Conservation (phyloP, 768 basidiomycete genomes). For the Mycena filopes region DNA sequence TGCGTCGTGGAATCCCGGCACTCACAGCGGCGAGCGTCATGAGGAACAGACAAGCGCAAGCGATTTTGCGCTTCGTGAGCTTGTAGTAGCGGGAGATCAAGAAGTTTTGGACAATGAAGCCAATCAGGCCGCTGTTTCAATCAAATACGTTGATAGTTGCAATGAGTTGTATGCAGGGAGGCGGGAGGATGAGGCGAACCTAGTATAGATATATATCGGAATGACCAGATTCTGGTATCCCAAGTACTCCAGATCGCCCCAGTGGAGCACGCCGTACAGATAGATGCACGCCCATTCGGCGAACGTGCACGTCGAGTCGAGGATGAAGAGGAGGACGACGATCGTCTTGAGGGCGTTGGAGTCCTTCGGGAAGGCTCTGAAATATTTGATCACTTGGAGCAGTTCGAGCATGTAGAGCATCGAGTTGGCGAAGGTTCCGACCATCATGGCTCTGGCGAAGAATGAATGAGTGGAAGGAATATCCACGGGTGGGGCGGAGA, state of each 20-base stretch:
- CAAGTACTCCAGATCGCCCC: slow-evolving; percentile 4
- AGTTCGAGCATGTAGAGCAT: slow-evolving; percentile 15
- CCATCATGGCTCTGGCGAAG: background rate
- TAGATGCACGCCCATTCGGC: slow-evolving; percentile 9
- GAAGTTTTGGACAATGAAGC: slow-evolving; percentile 12
- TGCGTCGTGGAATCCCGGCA: background rate
- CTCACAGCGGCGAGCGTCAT: slow-evolving; percentile 3
- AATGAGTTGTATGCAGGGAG: no score
- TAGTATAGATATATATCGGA: slow-evolving; percentile 12
- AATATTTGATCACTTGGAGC: slow-evolving; percentile 8
- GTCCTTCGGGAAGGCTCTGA: background rate
- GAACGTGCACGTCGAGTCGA: slow-evolving; percentile 12
- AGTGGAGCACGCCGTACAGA: slow-evolving; percentile 9
- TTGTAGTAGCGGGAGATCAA: slow-evolving; percentile 11
- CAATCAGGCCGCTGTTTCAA: slow-evolving; percentile 1
- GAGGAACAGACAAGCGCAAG: background rate
- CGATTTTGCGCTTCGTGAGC: background rate
- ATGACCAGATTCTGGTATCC: slow-evolving; percentile 12
- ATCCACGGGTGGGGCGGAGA: background rate
- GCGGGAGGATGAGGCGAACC: background rate
- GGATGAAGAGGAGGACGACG: background rate
- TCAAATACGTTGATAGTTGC: background rate
- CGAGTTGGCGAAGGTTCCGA: background rate
- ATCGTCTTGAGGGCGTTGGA: background rate
- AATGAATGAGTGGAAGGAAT: background rate